Percentiles rank a stretch among this genome's conserved stretches.
Conservation (phyloP, 1,139 yeast species). For the Magnusiomyces tetraspermus region DNA sequence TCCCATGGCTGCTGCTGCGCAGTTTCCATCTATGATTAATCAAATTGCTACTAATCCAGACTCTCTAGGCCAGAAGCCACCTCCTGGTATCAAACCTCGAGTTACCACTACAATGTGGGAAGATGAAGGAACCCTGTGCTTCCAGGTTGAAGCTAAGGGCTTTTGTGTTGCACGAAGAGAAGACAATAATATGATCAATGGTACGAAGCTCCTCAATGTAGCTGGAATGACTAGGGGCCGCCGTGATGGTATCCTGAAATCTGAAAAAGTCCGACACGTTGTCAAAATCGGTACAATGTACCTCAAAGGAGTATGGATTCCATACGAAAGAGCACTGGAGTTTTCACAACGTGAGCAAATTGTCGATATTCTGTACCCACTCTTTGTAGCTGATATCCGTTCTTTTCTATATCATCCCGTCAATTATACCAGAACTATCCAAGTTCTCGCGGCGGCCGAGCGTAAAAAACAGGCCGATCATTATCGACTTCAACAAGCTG, state of each 20-base stretch:
- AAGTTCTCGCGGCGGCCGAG: constrained; percentile 33
- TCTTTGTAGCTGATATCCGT: constrained; percentile 60
- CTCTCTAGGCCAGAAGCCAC: constrained; percentile 16
- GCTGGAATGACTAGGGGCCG: constrained; percentile 95
- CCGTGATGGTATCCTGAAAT: constrained; percentile 85
- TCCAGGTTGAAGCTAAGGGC: constrained; percentile 48
- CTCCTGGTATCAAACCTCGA: constrained; percentile 62
- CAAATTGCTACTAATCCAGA: constrained; percentile 5
- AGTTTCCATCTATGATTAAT: constrained; percentile 30
- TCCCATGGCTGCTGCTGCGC: constrained; percentile 19
- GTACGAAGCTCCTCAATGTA: constrained; percentile 60
- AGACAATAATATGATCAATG: constrained; percentile 45
- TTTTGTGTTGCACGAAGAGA: constrained; percentile 44
- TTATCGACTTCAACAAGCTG: constrained; percentile 14
- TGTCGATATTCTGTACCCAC: constrained; percentile 74
- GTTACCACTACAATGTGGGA: constrained; percentile 97
- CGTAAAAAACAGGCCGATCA: constrained; percentile 25
- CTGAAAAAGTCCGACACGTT: constrained; percentile 82
- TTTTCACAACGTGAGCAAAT: constrained; percentile 89
- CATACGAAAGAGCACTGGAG: constrained; percentile 83
- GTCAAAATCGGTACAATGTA: constrained; percentile 97
- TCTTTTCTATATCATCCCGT: constrained; percentile 43
- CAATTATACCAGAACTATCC: constrained; percentile 30
- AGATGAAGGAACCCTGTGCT: constrained; percentile 87
- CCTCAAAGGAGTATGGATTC: constrained; percentile 96